Conservation (phyloP, 257 asterid genomes). For the Fraxinus anomala region DNA sequence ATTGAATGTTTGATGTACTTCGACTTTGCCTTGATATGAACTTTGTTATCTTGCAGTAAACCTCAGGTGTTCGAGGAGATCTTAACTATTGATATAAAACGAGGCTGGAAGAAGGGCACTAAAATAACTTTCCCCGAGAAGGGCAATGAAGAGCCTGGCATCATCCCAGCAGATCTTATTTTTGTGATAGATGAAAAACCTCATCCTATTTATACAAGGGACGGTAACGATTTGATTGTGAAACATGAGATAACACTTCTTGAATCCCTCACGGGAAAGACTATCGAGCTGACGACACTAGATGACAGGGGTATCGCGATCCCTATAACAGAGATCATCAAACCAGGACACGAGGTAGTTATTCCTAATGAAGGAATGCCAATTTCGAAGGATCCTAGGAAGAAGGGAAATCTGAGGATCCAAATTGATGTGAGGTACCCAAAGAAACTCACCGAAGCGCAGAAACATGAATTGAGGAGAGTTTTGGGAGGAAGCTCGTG, state of each 20-base stretch:
- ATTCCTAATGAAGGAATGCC: constrained; percentile 96
- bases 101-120: constrained; percentile 98
- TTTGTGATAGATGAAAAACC: constrained; percentile 85
- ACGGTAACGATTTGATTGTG: constrained; percentile 71
- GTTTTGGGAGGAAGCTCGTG: constrained; percentile 67
- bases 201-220: constrained; percentile 66
- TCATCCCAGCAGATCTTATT: constrained; percentile 80
- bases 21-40: constrained; percentile 18
- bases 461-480: constrained; percentile 72
- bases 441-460: constrained; percentile 63
- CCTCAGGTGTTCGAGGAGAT: constrained; percentile 66
- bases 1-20: constrained; percentile 7
- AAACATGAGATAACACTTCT: constrained; percentile 76
- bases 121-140: constrained; percentile 91
- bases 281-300: constrained; percentile 62
- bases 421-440: constrained; percentile 87
- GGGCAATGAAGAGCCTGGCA: constrained; percentile 92
- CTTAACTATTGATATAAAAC: constrained; percentile 78
- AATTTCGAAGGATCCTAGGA: constrained; percentile 73
- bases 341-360: constrained; percentile 76
- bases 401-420: constrained; percentile 73
- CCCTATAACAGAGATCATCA: constrained; percentile 70
- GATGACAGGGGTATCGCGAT: constrained; percentile 68
- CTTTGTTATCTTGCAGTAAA: constrained; percentile 52
- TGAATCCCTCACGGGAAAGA: constrained; percentile 85